Evolutionary conservation across 768 basidiomycete genomes (phyloP).

Genomic region (Suillus discolor): DNA sequence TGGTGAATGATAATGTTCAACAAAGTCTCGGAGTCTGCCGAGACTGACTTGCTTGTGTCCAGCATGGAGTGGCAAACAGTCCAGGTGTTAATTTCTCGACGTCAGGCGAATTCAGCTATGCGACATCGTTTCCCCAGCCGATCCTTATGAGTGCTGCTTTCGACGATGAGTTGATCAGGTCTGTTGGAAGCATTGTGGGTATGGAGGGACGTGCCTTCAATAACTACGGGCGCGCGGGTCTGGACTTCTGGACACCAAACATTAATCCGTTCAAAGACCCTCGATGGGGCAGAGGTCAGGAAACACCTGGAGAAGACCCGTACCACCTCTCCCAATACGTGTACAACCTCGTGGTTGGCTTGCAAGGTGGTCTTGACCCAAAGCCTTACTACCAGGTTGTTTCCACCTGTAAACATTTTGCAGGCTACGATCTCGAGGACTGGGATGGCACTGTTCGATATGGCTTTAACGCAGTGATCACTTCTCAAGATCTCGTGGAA

Average conservation of each 20-base stretch:
- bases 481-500: constrained; percentile 56
- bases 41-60: constrained; percentile 3
- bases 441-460: constrained; percentile 54
- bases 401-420: constrained; percentile 64
- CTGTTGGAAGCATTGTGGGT: constrained; percentile 51
- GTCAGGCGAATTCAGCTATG: constrained; percentile 54
- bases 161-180: constrained; percentile 53
- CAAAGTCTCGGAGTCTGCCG: not conserved
- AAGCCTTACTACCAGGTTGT: constrained; percentile 50
- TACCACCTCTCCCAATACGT: constrained; percentile 56
- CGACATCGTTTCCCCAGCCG: constrained; percentile 61
- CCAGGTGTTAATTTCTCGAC: constrained; percentile 54
- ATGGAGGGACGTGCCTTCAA: constrained; percentile 62
- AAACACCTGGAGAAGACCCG: constrained; percentile 64
- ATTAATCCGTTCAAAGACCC: constrained; percentile 58
- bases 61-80: constrained; percentile 59
- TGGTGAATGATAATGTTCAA: constrained; percentile 38
- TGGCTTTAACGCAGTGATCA: constrained; percentile 55
- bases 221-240: constrained; percentile 52
- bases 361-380: constrained; percentile 61
- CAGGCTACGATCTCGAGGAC: constrained; percentile 59
- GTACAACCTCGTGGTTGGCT: constrained; percentile 52
- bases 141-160: constrained; percentile 58
- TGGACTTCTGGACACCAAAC: constrained; percentile 62
- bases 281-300: constrained; percentile 64